These are phyloP conservation scores for Solanum ossicruentum DNA, from an alignment of 257 asterid species.

Conservation along the genomic window DNA sequence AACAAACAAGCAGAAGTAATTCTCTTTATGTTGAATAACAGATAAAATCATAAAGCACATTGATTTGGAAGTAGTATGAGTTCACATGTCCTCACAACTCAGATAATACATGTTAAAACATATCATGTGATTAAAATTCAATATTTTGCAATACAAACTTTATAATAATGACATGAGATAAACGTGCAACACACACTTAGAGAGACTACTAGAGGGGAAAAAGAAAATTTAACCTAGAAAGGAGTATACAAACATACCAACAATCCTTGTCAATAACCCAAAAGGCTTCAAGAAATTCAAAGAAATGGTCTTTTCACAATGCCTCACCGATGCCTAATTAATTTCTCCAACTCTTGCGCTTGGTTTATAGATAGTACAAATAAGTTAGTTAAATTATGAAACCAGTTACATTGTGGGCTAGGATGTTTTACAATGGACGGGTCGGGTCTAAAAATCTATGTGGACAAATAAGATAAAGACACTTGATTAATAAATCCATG, in stretches of 20 bases:
- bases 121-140: neutral
- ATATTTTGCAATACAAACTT: neutral
- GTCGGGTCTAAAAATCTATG: neutral
- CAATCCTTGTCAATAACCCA: conserved; percentile 41
- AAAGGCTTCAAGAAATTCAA: conserved; percentile 43
- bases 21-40: neutral
- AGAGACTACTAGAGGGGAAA: neutral
- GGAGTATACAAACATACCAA: conserved; percentile 10
- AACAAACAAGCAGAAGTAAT: neutral
- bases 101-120: neutral
- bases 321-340: conserved; percentile 24
- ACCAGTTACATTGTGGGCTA: neutral
- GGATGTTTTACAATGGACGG: neutral
- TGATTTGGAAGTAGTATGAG: neutral
- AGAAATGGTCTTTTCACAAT: conserved; percentile 11
- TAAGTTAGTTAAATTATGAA: neutral
- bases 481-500: no score
- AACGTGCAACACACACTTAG: neutral
- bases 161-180: neutral
- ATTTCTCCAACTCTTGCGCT: neutral
- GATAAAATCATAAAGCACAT: neutral
- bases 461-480: neutral
- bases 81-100: neutral
- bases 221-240: neutral
- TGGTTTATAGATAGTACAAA: neutral